phyloP scores from a whole-genome alignment of 495 filamentous ascomycete species.

The Chaetomium tenue region DNA sequence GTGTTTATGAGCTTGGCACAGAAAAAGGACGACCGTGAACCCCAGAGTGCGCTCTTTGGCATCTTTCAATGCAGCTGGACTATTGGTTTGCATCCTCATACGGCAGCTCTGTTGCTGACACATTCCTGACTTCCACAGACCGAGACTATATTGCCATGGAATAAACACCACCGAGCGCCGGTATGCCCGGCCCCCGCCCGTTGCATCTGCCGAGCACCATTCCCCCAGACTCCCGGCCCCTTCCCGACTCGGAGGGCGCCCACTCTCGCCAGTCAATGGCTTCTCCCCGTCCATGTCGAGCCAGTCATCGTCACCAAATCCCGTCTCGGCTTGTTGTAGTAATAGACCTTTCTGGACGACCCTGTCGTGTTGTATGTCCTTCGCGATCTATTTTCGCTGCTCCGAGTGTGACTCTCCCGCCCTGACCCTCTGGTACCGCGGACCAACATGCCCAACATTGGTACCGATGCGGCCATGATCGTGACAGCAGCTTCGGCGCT shows the following conservation, averaged over 20 bases:
- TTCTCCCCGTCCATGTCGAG: constrained; percentile 26
- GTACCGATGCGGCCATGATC: constrained; percentile 39
- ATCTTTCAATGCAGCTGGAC: background rate
- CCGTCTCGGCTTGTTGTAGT: constrained; percentile 31
- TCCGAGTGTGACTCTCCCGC: constrained; percentile 5
- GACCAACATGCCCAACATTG: constrained; percentile 35
- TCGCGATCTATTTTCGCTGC: constrained; percentile 13
- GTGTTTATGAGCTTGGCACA: constrained; percentile 2
- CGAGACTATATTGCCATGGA: background rate
- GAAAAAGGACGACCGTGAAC: background rate
- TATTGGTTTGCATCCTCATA: background rate
- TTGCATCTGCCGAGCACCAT: background rate
- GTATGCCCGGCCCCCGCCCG: background rate
- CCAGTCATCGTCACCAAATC: constrained; percentile 33
- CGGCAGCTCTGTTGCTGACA: background rate
- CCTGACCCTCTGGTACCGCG: constrained; percentile 19
- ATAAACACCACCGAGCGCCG: background rate
- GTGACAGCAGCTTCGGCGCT: constrained; percentile 37
- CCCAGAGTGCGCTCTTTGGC: background rate
- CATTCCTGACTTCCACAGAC: background rate
- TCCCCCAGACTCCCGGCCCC: too few species aligned
- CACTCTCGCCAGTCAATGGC: background rate
- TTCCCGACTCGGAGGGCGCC: background rate
- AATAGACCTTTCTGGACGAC: constrained; percentile 29
- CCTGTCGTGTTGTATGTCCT: constrained; percentile 17